A percentile compares a stretch with the other conserved stretches of the same genome.
Evolutionary conservation across 805 yeast species (phyloP).

Genomic region (Phaffomyces antillensis): DNA sequence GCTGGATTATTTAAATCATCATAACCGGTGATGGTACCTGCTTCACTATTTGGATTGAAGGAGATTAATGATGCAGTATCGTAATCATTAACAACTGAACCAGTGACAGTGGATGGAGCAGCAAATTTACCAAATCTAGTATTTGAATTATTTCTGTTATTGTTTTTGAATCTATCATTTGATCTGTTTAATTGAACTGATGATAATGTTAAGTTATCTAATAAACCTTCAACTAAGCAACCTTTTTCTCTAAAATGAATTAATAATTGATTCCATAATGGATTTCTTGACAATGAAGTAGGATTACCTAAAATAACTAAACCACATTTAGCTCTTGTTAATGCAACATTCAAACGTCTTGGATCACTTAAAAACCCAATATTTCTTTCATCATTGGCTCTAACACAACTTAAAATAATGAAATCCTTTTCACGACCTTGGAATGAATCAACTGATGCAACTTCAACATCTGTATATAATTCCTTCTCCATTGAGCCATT

Average conservation of each 20-base stretch:
- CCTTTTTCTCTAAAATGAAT: constrained; percentile 77
- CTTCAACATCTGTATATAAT: constrained; percentile 67
- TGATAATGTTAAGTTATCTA: constrained; percentile 71
- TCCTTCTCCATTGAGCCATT: constrained; percentile 63
- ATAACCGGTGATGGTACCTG: constrained; percentile 2
- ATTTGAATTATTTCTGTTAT: neutral
- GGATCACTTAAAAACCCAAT: constrained; percentile 85
- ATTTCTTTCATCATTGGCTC: constrained; percentile 66
- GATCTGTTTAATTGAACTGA: constrained; percentile 44
- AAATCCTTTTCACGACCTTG: constrained; percentile 88
- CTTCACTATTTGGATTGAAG: constrained; percentile 25
- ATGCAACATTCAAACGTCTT: constrained; percentile 81
- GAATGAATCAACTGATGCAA: constrained; percentile 92
- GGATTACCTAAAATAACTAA: constrained; percentile 81
- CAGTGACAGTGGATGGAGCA: constrained; percentile 12
- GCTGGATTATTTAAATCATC: constrained; percentile 11
- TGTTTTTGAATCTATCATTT: constrained; percentile 4
- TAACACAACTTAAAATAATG: constrained; percentile 70
- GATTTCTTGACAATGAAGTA: constrained; percentile 58
- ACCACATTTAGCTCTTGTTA: constrained; percentile 84
- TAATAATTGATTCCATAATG: constrained; percentile 72
- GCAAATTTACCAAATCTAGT: constrained; percentile 4
- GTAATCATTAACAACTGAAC: constrained; percentile 21
- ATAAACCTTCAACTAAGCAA: constrained; percentile 83
- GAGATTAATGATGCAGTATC: constrained; percentile 35